phyloP scores from a whole-genome alignment of 164 flowering plant species.

The Houttuynia cordata region DNA sequence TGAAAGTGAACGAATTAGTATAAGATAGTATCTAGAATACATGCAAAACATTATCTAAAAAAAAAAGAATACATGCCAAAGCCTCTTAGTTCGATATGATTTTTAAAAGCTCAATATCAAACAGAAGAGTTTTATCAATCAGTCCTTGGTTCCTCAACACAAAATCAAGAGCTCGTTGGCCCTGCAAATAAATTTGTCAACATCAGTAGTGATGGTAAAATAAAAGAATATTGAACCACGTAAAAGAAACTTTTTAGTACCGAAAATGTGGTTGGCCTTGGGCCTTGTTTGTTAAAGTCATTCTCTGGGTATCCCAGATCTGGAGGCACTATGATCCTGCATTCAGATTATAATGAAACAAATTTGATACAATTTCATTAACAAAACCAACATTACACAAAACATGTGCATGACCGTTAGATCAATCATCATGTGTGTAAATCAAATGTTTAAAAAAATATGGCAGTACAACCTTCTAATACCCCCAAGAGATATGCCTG shows the following conservation, averaged over 20 bases:
- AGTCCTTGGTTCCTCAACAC: constrained; percentile 92
- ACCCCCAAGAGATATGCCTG: constrained; percentile 80
- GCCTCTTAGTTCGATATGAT: constrained; percentile 43
- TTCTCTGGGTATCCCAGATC: constrained; percentile 92
- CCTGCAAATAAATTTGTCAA: constrained; percentile 30
- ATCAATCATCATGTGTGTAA: background rate
- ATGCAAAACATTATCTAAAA: too few species aligned
- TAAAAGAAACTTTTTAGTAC: constrained; percentile 20
- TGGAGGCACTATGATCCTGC: constrained; percentile 97
- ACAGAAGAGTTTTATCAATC: constrained; percentile 89
- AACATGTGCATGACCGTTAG: background rate
- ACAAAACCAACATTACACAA: background rate
- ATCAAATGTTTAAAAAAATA: background rate
- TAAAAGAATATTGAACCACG: background rate
- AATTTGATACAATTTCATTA: too few species aligned
- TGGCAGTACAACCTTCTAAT: constrained; percentile 74
- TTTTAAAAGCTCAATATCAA: constrained; percentile 87
- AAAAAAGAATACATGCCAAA: too few species aligned
- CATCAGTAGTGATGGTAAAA: background rate
- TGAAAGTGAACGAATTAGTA: too few species aligned
- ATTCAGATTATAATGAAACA: constrained; percentile 11
- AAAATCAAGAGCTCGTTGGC: constrained; percentile 90
- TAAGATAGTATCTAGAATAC: too few species aligned
- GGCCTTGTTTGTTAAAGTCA: constrained; percentile 70
- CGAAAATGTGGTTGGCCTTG: constrained; percentile 86